phyloP scores from a whole-genome alignment of 345 rosid genomes.

The Linum usitatissimum region DNA sequence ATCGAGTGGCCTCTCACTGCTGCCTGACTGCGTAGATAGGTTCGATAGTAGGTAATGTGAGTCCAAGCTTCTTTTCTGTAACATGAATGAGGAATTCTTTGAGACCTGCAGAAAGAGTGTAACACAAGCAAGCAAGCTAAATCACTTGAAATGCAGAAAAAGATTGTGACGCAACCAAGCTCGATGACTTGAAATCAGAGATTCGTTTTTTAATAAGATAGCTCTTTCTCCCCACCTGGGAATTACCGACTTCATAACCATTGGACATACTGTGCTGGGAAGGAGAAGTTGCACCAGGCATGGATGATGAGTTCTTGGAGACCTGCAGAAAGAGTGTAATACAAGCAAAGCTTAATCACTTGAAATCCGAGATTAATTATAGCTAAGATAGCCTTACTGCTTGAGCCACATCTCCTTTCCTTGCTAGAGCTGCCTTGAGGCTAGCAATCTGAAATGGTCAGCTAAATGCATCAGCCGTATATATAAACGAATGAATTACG shows the following conservation, averaged over 20 bases:
- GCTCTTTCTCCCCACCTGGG: slow-evolving; percentile 10
- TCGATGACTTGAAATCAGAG: no score
- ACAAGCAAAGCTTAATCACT: neutral
- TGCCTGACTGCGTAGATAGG: slow-evolving; percentile 14
- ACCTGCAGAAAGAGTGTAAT: slow-evolving; percentile 9
- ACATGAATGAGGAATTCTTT: slow-evolving; percentile 1
- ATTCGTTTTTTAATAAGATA: no score
- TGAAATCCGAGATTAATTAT: no score
- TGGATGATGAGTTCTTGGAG: slow-evolving; percentile 9
- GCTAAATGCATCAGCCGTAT: neutral
- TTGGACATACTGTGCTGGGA: slow-evolving; percentile 9
- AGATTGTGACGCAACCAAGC: no score
- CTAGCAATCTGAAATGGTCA: slow-evolving; percentile 17
- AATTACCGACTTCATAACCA: slow-evolving; percentile 6
- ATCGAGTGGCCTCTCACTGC: neutral
- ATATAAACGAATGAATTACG: neutral
- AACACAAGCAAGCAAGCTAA: neutral
- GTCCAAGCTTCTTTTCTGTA: slow-evolving; percentile 23
- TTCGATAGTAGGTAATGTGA: slow-evolving; percentile 10
- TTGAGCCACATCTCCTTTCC: no score
- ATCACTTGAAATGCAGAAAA: no score
- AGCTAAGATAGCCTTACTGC: no score
- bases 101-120: slow-evolving; percentile 11
- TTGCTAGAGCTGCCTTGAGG: slow-evolving; percentile 24
- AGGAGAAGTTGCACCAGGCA: slow-evolving; percentile 10